Evolutionary conservation across 2,329 filamentous ascomycete species (phyloP), one percentile per base, ranked within the genome.

Genomic region (Diaporthe caulivora): DNA sequence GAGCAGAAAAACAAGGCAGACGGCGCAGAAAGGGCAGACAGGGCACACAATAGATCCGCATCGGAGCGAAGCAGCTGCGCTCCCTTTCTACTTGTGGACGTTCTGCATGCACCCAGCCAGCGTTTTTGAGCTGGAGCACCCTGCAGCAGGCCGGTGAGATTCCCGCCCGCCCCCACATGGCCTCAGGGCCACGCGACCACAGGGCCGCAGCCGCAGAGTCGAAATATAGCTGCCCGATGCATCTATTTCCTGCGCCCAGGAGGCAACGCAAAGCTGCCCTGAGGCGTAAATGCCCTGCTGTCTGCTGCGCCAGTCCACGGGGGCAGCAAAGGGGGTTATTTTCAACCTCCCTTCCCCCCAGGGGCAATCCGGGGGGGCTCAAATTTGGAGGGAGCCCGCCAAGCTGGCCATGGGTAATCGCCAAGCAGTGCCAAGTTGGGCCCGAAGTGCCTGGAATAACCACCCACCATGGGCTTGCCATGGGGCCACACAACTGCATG

Each of bases 391-490:
- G 55, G 42, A 71, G 69, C 69, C 69, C 55, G 69, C 69, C 69
- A 71, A 71, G 69, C 62, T 37, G 62, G 55, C 49, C 44, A 37
- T 54, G 53, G 68, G 34, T 62, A 15, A 71, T n/a, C 51, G 69
- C 69, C 69, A 62, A 71, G 55, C 55, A 60, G 68, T 34, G 68
- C 68, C 68, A 71, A 71, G 55, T 71, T 42, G 55, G 68, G 60
- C 60, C 60, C 60, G 42, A 65, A 37, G 51, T 40, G 37, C 62
- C 62, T 67, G 44, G 62, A 67, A 67, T 51, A 37, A 67, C 31
- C 11, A 49, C 40, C 24, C 21, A 40, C 31, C 55, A 58, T 29
- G n/a, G 40, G 26, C 58, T 24, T 18, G 29, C 54, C 29, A 37
- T 34, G 47, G 47, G 54, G 54, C 54, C 54, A 49, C 29, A 58